phyloP scores from a whole-genome alignment of 352 stramenopile genomes.

The Phytophthora pluvialis region DNA sequence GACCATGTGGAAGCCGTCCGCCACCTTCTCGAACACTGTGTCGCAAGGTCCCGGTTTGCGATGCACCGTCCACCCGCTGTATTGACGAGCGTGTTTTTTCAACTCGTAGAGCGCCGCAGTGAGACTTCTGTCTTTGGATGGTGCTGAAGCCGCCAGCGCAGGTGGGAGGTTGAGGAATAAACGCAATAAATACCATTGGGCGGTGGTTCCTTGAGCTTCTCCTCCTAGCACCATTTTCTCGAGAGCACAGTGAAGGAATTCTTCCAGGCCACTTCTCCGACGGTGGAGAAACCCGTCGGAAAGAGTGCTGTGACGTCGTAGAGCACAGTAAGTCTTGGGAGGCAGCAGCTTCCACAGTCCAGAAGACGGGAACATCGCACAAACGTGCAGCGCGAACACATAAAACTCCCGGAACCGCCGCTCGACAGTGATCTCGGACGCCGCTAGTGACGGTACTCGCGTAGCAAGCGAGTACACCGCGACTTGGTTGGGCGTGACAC shows the following conservation, averaged over 20 bases:
- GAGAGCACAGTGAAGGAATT: slow-evolving; percentile 65
- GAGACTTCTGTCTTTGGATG: slow-evolving; percentile 64
- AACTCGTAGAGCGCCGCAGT: slow-evolving; percentile 58
- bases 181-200: slow-evolving; percentile 73
- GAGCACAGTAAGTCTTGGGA: slow-evolving; percentile 73
- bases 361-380: slow-evolving; percentile 66
- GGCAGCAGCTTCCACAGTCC: slow-evolving; percentile 64
- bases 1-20: slow-evolving; percentile 70
- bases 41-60: slow-evolving; percentile 51
- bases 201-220: slow-evolving; percentile 49
- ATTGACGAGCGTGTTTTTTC: slow-evolving; percentile 49
- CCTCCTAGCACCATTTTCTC: slow-evolving; percentile 65
- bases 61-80: slow-evolving; percentile 47
- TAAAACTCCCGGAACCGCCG: slow-evolving; percentile 83
- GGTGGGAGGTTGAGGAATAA: slow-evolving; percentile 69
- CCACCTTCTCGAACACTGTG: slow-evolving; percentile 56
- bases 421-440: slow-evolving; percentile 46
- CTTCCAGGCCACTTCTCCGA: slow-evolving; percentile 69
- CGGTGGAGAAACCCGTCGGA: slow-evolving; percentile 66
- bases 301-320: slow-evolving; percentile 30
- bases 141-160: slow-evolving; percentile 27
- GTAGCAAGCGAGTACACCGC: slow-evolving; percentile 69
- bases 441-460: slow-evolving; percentile 35
- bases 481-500: slow-evolving; percentile 55
- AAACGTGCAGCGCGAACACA: slow-evolving; percentile 63